Conservation (phyloP, 2,329 filamentous ascomycete species). For the Penicillium sp. region DNA sequence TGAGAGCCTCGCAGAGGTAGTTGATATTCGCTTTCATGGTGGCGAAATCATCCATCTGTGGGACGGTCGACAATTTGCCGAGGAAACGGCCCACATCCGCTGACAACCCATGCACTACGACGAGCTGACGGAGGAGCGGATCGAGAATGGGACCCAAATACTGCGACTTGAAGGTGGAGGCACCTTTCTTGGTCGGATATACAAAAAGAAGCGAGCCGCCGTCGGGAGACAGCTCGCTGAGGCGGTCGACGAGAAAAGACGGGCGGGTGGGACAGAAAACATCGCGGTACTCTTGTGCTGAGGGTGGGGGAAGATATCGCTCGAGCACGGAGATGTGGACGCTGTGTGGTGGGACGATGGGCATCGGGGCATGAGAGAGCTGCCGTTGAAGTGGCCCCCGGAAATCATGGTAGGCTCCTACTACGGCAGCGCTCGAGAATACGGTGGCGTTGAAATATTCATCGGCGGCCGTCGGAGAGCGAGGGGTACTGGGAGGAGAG, state of each 20-base stretch:
- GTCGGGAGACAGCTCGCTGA: constrained; percentile 54
- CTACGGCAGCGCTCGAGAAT: constrained; percentile 57
- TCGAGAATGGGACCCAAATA: constrained; percentile 58
- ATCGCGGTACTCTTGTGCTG: constrained; percentile 52
- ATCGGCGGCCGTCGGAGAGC: constrained; percentile 44
- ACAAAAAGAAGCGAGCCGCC: constrained; percentile 57
- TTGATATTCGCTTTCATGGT: constrained; percentile 43
- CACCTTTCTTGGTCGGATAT: constrained; percentile 56
- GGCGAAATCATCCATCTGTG: constrained; percentile 51
- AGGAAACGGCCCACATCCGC: constrained; percentile 52
- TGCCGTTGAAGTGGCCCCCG: constrained; percentile 41
- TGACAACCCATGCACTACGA: constrained; percentile 54
- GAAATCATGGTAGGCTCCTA: constrained; percentile 54
- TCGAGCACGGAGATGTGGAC: constrained; percentile 58
- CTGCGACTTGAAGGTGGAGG: constrained; percentile 52
- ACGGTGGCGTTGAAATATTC: constrained; percentile 59
- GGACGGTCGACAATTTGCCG: constrained; percentile 50
- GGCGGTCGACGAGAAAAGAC: constrained; percentile 56
- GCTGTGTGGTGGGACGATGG: constrained; percentile 55
- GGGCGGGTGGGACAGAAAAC: constrained; percentile 52
- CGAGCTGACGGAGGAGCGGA: constrained; percentile 54
- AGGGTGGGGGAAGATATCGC: constrained; percentile 60
- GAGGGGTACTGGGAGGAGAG: constrained; percentile 57
- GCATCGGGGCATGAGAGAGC: constrained; percentile 47
- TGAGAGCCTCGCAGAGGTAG: constrained; percentile 37